These are phyloP conservation scores for Candida xiaguanensis DNA, from an alignment of 805 yeast genomes.

Conservation along the genomic window DNA sequence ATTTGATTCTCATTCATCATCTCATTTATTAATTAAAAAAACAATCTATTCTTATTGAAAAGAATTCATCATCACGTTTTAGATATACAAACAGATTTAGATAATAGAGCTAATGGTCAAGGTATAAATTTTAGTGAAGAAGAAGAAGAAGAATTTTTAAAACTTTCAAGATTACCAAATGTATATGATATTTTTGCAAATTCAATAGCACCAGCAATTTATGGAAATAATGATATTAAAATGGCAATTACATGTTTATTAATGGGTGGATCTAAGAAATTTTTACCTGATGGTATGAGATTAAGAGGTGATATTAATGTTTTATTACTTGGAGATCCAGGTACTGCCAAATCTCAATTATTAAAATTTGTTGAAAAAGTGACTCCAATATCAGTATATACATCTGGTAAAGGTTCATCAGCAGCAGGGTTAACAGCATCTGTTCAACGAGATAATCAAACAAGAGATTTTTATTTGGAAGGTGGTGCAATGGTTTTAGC, in stretches of 20 bases:
- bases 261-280: conserved; percentile 91
- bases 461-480: conserved; percentile 91
- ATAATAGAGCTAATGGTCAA: conserved; percentile 58
- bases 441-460: conserved; percentile 84
- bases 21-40: neutral
- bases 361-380: conserved; percentile 93
- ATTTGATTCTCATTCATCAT: neutral
- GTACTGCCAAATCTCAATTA: conserved; percentile 96
- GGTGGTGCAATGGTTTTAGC: conserved; percentile 99
- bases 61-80: conserved; percentile 38
- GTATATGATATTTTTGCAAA: conserved; percentile 79
- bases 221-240: conserved; percentile 89
- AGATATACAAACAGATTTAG: conserved; percentile 84
- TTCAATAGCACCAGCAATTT: conserved; percentile 95
- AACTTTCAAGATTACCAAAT: conserved; percentile 76
- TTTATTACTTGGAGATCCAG: conserved; percentile 93
- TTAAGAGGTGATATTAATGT: conserved; percentile 97
- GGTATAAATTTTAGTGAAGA: conserved; percentile 73
- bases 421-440: conserved; percentile 99
- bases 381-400: conserved; percentile 90
- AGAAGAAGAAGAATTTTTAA: conserved; percentile 88
- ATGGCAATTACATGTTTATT: conserved; percentile 88
- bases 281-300: conserved; percentile 93
- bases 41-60: neutral
- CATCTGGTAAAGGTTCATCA: conserved; percentile 98